Conservation (phyloP, 306 rosid genomes). For the Alnus rubra region DNA sequence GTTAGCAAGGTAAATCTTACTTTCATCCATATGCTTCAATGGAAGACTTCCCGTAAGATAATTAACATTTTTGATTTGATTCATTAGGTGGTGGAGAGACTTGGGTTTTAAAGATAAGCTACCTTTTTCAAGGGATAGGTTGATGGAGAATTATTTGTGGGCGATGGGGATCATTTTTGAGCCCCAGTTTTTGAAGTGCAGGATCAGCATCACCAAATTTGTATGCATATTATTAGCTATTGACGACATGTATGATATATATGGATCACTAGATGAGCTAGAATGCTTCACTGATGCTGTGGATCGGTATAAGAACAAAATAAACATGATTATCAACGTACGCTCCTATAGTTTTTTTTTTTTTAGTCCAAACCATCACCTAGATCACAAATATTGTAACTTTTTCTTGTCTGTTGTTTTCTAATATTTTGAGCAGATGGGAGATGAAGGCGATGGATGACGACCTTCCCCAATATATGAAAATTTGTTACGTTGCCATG, state of each 20-base stretch:
- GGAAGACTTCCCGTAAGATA: no score
- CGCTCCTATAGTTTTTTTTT: neutral
- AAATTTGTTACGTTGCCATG: slow-evolving; percentile 29
- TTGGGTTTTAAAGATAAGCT: slow-evolving; percentile 28
- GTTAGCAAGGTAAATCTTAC: slow-evolving; percentile 22
- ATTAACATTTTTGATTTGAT: neutral
- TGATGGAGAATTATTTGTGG: no score
- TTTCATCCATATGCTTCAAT: neutral
- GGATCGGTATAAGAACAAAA: slow-evolving; percentile 1
- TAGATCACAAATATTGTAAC: neutral
- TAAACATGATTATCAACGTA: neutral
- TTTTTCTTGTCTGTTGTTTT: neutral
- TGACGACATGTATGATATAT: slow-evolving; percentile 37
- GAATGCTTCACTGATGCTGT: slow-evolving; percentile 32
- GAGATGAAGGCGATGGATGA: slow-evolving; percentile 14
- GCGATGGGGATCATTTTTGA: no score
- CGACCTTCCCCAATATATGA: slow-evolving; percentile 33
- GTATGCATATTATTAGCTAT: slow-evolving; percentile 1
- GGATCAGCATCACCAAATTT: no score
- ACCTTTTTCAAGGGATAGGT: slow-evolving; percentile 28
- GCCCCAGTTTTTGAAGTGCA: no score
- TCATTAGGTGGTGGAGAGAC: slow-evolving; percentile 35
- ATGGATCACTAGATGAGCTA: slow-evolving; percentile 38
- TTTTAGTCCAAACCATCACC: neutral
- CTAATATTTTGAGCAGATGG: slow-evolving; percentile 21